These are phyloP conservation scores for Aspergillus aculeatinus DNA, from an alignment of 2,329 filamentous ascomycete genomes.

Conservation along the genomic window DNA sequence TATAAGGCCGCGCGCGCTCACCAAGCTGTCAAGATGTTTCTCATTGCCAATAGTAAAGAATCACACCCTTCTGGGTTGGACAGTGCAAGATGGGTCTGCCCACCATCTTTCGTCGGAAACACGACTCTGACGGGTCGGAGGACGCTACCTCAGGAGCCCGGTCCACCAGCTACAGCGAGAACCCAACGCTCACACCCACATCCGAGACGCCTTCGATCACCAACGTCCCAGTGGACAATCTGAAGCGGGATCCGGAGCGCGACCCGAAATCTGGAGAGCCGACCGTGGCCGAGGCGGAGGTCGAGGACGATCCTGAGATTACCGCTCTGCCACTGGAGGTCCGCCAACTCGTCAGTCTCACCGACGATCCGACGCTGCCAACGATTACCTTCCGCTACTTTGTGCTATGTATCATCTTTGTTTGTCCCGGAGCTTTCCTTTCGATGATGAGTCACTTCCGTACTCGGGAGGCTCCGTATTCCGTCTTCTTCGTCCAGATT, in stretches of 20 bases:
- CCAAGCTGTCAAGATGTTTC: background rate
- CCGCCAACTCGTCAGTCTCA: conserved; percentile 57
- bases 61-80: background rate
- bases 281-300: conserved; percentile 14
- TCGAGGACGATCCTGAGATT: conserved; percentile 53
- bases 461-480: conserved; percentile 59
- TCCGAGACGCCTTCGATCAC: background rate
- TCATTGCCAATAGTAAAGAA: background rate
- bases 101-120: conserved; percentile 2
- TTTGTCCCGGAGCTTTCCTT: conserved; percentile 58
- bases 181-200: background rate
- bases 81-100: conserved; percentile 6
- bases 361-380: conserved; percentile 56
- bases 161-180: background rate
- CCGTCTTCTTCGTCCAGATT: conserved; percentile 62
- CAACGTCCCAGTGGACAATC: conserved; percentile 11
- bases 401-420: conserved; percentile 55
- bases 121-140: background rate
- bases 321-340: conserved; percentile 56
- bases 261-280: conserved; percentile 1
- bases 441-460: conserved; percentile 58
- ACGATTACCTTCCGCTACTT: conserved; percentile 63
- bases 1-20: background rate
- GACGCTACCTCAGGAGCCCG: background rate
- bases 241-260: conserved; percentile 18